These are phyloP conservation scores for Cytidiella melzeri DNA, from an alignment of 768 basidiomycete species.

Conservation along the genomic window DNA sequence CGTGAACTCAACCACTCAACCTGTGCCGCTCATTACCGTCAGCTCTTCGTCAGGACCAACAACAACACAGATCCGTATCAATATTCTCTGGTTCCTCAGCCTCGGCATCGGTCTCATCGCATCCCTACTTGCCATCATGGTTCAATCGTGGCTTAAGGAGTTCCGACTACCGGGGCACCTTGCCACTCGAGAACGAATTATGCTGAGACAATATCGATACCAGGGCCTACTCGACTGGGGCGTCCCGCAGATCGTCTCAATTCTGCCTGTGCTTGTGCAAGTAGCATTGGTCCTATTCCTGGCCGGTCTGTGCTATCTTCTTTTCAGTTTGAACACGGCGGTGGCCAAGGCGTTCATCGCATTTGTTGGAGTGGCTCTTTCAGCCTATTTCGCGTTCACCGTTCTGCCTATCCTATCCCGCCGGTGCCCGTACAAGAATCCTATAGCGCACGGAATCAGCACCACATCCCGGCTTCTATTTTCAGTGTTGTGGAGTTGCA, in stretches of 20 bases:
- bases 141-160: constrained; percentile 24
- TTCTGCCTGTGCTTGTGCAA: constrained; percentile 11
- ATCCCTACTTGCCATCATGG: constrained; percentile 22
- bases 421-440: constrained; percentile 9
- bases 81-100: constrained; percentile 21
- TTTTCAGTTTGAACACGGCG: background rate
- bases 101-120: constrained; percentile 21
- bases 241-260: constrained; percentile 4
- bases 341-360: constrained; percentile 2
- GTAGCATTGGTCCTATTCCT: constrained; percentile 10
- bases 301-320: constrained; percentile 7
- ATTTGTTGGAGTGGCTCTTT: constrained; percentile 2
- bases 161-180: constrained; percentile 1
- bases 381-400: background rate
- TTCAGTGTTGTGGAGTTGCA: background rate
- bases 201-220: constrained; percentile 4
- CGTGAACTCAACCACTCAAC: constrained; percentile 10
- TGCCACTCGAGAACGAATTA: background rate
- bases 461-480: background rate
- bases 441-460: background rate
- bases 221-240: background rate
- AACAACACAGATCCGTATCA: constrained; percentile 13
- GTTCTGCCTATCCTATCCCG: constrained; percentile 3
- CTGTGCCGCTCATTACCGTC: background rate
- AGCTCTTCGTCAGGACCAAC: background rate